Evolutionary conservation across 1,139 yeast species (phyloP).

Genomic region (Protomyces inouyei): DNA sequence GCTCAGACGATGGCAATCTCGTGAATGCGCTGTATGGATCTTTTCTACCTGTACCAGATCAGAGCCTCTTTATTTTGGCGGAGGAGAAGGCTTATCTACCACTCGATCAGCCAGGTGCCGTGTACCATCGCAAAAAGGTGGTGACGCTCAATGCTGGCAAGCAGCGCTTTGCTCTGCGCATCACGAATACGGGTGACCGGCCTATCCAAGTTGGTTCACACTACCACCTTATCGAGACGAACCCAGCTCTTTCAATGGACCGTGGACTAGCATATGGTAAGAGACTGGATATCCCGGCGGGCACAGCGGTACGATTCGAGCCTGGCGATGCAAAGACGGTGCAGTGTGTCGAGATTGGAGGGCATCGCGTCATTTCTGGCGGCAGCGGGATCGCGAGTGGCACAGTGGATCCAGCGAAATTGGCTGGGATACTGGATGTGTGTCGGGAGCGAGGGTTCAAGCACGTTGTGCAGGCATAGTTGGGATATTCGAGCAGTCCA

Average conservation of each 20-base stretch:
- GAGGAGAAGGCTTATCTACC: conserved; percentile 21
- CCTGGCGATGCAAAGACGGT: conserved; percentile 29
- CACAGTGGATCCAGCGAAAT: conserved; percentile 3
- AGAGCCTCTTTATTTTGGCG: conserved; percentile 9
- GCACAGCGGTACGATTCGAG: conserved; percentile 30
- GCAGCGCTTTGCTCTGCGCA: conserved; percentile 22
- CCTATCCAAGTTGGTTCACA: conserved; percentile 31
- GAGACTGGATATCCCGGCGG: conserved; percentile 28
- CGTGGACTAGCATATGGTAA: conserved; percentile 27
- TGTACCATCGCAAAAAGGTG: conserved; percentile 11
- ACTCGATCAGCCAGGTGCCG: conserved; percentile 28
- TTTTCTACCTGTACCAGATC: conserved; percentile 26
- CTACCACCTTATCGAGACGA: conserved; percentile 29
- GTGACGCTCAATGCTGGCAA: conserved; percentile 22
- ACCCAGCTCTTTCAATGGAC: conserved; percentile 24
- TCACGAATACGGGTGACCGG: conserved; percentile 28
- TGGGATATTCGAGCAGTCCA: no score
- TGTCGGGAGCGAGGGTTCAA: conserved; percentile 18
- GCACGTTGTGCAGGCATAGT: conserved; percentile 8
- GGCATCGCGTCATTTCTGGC: conserved; percentile 24
- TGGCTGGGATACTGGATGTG: not conserved
- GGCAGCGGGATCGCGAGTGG: conserved; percentile 28
- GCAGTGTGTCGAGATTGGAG: conserved; percentile 24
- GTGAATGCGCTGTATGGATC: conserved; percentile 29
- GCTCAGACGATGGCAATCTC: conserved; percentile 29